phyloP scores from a whole-genome alignment of 371 early-diverging fungal genomes.

The Capillidium heterosporum region DNA sequence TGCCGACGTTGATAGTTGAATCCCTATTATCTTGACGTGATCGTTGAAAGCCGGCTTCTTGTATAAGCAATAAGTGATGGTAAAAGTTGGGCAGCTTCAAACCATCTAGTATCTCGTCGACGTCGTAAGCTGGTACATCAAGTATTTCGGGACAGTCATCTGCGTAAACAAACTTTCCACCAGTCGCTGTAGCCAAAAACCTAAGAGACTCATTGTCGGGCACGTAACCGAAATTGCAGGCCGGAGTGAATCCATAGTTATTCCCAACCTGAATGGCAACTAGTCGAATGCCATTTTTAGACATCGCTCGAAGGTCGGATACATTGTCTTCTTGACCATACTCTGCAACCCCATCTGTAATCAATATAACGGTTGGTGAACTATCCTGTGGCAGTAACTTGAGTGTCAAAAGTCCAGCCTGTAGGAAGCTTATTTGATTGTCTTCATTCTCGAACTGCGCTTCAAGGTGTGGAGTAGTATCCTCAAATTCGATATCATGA shows the following conservation, averaged over 20 bases:
- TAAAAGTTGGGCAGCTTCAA: constrained; percentile 50
- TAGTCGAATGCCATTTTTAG: constrained; percentile 44
- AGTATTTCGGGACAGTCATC: constrained; percentile 27
- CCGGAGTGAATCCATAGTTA: constrained; percentile 45
- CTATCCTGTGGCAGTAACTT: constrained; percentile 43
- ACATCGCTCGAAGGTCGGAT: constrained; percentile 23
- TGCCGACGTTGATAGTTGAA: constrained; percentile 15
- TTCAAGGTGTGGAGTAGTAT: constrained; percentile 7
- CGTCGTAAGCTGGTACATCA: too few species aligned
- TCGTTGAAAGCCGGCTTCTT: constrained; percentile 33
- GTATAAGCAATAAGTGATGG: constrained; percentile 50
- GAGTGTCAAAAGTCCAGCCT: constrained; percentile 44
- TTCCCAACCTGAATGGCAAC: constrained; percentile 74
- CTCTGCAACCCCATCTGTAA: constrained; percentile 76
- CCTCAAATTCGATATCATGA: too few species aligned
- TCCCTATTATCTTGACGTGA: constrained; percentile 18
- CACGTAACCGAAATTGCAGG: constrained; percentile 68
- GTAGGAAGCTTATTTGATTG: constrained; percentile 37
- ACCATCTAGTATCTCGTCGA: not conserved
- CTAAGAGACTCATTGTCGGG: constrained; percentile 71
- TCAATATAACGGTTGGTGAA: constrained; percentile 41
- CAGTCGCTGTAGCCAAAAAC: constrained; percentile 56
- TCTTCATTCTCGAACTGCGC: constrained; percentile 9
- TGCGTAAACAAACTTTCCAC: constrained; percentile 63
- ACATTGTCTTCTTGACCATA: constrained; percentile 14